phyloP scores from a whole-genome alignment of 2,329 filamentous ascomycete genomes.

The Hypoxylon sp. region DNA sequence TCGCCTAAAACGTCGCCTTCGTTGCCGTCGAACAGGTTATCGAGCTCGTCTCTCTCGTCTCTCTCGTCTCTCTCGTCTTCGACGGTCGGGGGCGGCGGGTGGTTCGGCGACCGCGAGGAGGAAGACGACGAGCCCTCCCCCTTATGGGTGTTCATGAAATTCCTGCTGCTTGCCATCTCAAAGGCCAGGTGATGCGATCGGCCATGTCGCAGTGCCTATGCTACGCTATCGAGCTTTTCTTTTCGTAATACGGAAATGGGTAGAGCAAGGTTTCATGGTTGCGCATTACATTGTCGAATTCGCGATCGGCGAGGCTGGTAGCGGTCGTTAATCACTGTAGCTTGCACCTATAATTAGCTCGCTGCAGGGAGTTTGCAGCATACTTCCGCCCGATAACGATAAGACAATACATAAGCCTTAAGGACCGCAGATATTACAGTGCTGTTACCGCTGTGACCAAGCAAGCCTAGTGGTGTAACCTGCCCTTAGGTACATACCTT shows the following conservation, averaged over 20 bases:
- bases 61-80: conserved; percentile 49
- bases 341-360: conserved; percentile 13
- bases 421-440: conserved; percentile 14
- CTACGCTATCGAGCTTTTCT: conserved; percentile 3
- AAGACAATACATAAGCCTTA: not conserved
- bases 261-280: conserved; percentile 22
- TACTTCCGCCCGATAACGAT: not conserved
- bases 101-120: conserved; percentile 44
- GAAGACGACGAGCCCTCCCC: conserved; percentile 48
- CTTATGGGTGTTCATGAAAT: conserved; percentile 44
- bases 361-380: conserved; percentile 1
- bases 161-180: conserved; percentile 50
- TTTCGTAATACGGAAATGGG: conserved; percentile 3
- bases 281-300: conserved; percentile 20
- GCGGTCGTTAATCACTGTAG: conserved; percentile 17
- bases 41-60: conserved; percentile 48
- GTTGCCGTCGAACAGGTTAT: conserved; percentile 43
- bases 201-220: conserved; percentile 45
- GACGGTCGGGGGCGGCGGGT: conserved; percentile 47
- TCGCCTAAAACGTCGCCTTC: conserved; percentile 60
- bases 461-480: not conserved
- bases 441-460: conserved; percentile 20
- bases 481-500: too few relatives aligned
- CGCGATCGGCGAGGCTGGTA: conserved; percentile 30
- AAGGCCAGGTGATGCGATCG: conserved; percentile 42